These are phyloP conservation scores for Nakataea oryzae DNA, from an alignment of 2,329 filamentous ascomycete species.

Conservation along the genomic window DNA sequence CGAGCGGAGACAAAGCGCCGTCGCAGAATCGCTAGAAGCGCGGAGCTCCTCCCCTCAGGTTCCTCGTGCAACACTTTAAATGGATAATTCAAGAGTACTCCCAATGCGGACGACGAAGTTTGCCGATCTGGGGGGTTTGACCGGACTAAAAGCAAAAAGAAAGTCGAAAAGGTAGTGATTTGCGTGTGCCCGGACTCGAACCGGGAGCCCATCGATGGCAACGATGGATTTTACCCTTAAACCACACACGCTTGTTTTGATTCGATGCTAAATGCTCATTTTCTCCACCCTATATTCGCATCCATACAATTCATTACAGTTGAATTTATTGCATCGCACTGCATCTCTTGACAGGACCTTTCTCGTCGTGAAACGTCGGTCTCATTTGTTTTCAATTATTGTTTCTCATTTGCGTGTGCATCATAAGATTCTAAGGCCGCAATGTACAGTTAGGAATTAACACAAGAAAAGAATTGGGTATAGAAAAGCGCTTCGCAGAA, in stretches of 20 bases:
- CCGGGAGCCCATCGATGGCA: conserved; percentile 35
- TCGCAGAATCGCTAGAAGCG: no score
- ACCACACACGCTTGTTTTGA: conserved; percentile 20
- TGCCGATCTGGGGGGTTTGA: no score
- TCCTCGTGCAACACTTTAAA: no score
- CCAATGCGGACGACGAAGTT: no score
- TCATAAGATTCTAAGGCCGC: background rate
- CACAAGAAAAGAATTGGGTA: background rate
- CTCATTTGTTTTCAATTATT: background rate
- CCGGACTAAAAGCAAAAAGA: background rate
- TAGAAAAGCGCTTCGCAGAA: background rate
- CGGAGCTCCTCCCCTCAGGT: no score
- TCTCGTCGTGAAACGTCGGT: no score
- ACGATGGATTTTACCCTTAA: conserved; percentile 44
- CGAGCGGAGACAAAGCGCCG: background rate
- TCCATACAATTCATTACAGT: no score
- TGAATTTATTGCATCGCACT: no score
- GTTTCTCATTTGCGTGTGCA: background rate
- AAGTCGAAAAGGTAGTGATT: background rate
- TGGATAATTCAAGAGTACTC: no score
- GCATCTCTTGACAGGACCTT: no score
- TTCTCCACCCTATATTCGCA: background rate
- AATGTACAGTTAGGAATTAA: background rate
- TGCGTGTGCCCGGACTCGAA: conserved; percentile 2
- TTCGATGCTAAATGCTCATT: rapidly evolving